Conservation (phyloP, 2,329 filamentous ascomycete species). For the Trichoderma aggressivum region DNA sequence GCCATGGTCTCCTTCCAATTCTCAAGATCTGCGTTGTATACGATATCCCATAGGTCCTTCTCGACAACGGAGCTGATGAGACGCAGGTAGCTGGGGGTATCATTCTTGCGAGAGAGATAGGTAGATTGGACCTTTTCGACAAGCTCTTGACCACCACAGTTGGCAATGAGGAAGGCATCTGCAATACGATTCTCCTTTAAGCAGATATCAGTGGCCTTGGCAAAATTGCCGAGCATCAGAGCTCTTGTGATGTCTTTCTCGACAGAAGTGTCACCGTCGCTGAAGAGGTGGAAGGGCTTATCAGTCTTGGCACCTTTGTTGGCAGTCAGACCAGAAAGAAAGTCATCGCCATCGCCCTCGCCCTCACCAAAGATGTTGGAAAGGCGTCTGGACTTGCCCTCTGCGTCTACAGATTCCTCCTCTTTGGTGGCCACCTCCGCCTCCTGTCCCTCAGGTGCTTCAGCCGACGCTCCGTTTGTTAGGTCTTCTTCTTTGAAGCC, state of each 20-base stretch:
- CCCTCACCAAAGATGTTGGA: constrained; percentile 72
- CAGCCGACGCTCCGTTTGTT: constrained; percentile 45
- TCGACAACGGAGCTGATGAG: constrained; percentile 86
- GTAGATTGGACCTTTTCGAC: constrained; percentile 91
- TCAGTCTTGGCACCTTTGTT: constrained; percentile 91
- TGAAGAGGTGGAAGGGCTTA: constrained; percentile 88
- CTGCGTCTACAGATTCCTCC: constrained; percentile 32
- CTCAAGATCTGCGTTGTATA: constrained; percentile 87
- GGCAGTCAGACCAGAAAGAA: constrained; percentile 78
- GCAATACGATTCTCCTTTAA: constrained; percentile 86
- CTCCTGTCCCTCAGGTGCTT: constrained; percentile 26
- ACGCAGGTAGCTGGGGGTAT: constrained; percentile 86
- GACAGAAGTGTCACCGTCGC: constrained; percentile 75
- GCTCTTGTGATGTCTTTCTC: constrained; percentile 86
- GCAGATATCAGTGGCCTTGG: constrained; percentile 84
- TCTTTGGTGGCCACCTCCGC: constrained; percentile 33
- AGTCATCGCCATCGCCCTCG: constrained; percentile 76
- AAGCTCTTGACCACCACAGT: constrained; percentile 89
- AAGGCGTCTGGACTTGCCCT: constrained; percentile 55
- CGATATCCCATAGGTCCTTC: constrained; percentile 97
- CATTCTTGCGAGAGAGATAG: constrained; percentile 79
- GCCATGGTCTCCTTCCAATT: constrained; percentile 99
- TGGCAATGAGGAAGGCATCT: constrained; percentile 96
- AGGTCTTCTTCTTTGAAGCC: constrained; percentile 70
- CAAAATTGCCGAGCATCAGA: constrained; percentile 85